These are phyloP conservation scores for Fusarium sp. DNA, from an alignment of 2,329 filamentous ascomycete genomes.

Conservation along the genomic window DNA sequence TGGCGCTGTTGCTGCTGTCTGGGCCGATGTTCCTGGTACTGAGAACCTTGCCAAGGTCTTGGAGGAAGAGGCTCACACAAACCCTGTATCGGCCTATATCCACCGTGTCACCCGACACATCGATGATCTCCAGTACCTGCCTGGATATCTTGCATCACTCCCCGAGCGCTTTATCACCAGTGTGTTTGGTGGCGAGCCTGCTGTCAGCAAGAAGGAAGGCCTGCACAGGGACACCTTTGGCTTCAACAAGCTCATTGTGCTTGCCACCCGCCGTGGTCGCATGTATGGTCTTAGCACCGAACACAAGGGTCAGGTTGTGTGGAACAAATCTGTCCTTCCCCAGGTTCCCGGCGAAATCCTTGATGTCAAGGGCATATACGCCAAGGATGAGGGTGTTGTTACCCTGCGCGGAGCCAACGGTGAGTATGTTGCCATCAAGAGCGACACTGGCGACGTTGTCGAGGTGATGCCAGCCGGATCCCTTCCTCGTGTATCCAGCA, in stretches of 20 bases:
- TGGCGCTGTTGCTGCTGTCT: conserved; percentile 82
- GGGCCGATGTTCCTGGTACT: conserved; percentile 80
- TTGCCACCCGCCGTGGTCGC: conserved; percentile 83
- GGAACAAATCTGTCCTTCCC: conserved; percentile 76
- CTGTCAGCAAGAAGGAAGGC: conserved; percentile 57
- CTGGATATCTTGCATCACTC: conserved; percentile 76
- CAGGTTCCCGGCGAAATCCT: conserved; percentile 68
- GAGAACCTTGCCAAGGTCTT: conserved; percentile 84
- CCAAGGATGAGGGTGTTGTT: conserved; percentile 69
- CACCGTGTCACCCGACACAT: conserved; percentile 88
- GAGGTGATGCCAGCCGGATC: conserved; percentile 57
- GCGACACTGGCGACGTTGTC: conserved; percentile 64
- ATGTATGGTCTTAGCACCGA: conserved; percentile 84
- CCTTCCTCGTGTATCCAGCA: conserved; percentile 52
- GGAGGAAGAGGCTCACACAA: conserved; percentile 87
- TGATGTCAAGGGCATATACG: conserved; percentile 75
- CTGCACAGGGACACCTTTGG: conserved; percentile 83
- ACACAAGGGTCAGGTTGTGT: conserved; percentile 78
- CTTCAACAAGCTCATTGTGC: conserved; percentile 85
- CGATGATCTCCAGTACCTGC: conserved; percentile 81
- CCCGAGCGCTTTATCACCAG: conserved; percentile 76
- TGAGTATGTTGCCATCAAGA: conserved; percentile 69
- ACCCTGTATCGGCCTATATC: conserved; percentile 82
- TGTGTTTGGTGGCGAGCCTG: conserved; percentile 68
- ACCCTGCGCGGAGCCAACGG: conserved; percentile 71